phyloP scores from a whole-genome alignment of 75 land plant genomes.

The Sequoia sempervirens region DNA sequence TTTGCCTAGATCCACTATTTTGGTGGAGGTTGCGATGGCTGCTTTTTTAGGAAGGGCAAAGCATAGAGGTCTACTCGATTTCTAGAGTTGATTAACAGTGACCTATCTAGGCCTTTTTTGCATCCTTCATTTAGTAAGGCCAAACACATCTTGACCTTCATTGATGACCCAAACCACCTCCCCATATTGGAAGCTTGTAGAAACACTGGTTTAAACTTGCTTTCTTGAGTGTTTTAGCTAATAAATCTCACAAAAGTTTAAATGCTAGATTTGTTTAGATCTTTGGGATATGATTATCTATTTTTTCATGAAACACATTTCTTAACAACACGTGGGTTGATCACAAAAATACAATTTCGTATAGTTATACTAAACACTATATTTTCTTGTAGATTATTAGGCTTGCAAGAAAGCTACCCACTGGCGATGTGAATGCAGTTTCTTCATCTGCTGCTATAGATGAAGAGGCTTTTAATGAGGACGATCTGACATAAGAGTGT shows the following conservation, averaged over 20 bases:
- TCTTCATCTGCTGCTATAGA: slow-evolving; percentile 19
- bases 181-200: neutral
- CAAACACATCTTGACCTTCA: too few relatives aligned
- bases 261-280: neutral
- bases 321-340: neutral
- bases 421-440: slow-evolving; percentile 49
- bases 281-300: neutral
- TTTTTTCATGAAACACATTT: neutral
- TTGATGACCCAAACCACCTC: too few relatives aligned
- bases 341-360: neutral
- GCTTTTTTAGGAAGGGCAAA: too few relatives aligned
- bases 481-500: slow-evolving; percentile 56
- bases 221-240: neutral
- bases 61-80: too few relatives aligned
- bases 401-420: slow-evolving; percentile 85
- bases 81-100: too few relatives aligned
- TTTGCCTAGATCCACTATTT: too few relatives aligned
- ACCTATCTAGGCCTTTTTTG: too few relatives aligned
- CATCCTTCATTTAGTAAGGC: too few relatives aligned
- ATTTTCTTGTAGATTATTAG: slow-evolving; percentile 60
- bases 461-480: slow-evolving; percentile 45
- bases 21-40: too few relatives aligned
- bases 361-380: neutral
- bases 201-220: too few relatives aligned
- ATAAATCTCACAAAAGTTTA: neutral